Percentiles rank a stretch among this genome's conserved stretches.
These are phyloP conservation scores for Psilocybe sp. DNA, from an alignment of 768 basidiomycete species.

Conservation along the genomic window DNA sequence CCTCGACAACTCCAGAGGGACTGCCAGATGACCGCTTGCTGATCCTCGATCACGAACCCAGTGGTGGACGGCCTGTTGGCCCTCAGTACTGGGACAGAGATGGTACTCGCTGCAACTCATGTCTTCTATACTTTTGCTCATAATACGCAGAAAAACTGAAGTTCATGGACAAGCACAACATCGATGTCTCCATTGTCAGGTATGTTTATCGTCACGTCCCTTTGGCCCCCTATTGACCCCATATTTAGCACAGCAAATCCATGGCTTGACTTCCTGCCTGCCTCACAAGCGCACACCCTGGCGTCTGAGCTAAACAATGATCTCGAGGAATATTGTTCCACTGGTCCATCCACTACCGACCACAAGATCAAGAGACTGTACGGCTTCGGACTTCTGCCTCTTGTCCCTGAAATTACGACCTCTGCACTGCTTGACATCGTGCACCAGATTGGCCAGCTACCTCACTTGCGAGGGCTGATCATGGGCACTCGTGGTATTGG, in stretches of 20 bases:
- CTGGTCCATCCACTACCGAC: conserved; percentile 44
- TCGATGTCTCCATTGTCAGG: conserved; percentile 80
- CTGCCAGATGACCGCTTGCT: conserved; percentile 64
- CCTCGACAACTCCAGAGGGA: conserved; percentile 40
- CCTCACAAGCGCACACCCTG: conserved; percentile 60
- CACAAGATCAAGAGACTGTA: conserved; percentile 61
- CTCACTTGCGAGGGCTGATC: conserved; percentile 73
- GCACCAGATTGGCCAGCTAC: conserved; percentile 58
- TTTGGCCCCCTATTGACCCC: conserved; percentile 1
- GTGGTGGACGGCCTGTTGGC: conserved; percentile 77
- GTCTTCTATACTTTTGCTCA: background rate
- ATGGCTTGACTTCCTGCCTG: conserved; percentile 85
- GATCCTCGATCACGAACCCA: conserved; percentile 79
- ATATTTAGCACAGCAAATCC: conserved; percentile 75
- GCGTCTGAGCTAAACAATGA: conserved; percentile 75
- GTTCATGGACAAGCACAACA: conserved; percentile 84
- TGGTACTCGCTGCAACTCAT: conserved; percentile 13
- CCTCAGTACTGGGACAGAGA: conserved; percentile 77
- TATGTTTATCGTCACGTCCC: conserved; percentile 19
- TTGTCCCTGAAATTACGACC: conserved; percentile 63
- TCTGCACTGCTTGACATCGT: conserved; percentile 61
- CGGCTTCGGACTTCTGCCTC: conserved; percentile 81
- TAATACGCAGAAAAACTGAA: conserved; percentile 39
- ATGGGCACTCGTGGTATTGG: conserved; percentile 81
- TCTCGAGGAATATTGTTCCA: conserved; percentile 76